These are phyloP conservation scores for Lachnellula willkommii DNA, from an alignment of 2,329 filamentous ascomycete genomes.

Conservation along the genomic window DNA sequence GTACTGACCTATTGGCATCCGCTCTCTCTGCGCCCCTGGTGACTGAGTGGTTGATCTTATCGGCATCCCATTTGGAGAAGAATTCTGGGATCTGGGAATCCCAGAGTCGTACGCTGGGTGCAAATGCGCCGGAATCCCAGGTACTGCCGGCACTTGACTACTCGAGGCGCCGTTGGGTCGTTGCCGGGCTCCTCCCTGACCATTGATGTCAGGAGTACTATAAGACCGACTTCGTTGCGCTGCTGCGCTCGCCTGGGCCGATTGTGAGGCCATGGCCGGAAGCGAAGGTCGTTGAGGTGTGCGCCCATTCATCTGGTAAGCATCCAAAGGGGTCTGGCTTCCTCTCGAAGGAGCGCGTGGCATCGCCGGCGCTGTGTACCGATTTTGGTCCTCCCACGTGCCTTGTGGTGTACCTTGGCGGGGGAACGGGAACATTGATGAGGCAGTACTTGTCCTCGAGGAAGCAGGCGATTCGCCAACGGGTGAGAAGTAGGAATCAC, in stretches of 20 bases:
- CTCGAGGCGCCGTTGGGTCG: conserved; percentile 46
- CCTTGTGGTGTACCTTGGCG: conserved; percentile 65
- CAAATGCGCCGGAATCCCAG: conserved; percentile 68
- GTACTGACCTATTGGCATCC: conserved; percentile 41
- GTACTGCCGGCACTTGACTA: conserved; percentile 59
- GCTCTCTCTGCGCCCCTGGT: conserved; percentile 60
- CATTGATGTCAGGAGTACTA: conserved; percentile 91
- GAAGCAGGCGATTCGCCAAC: conserved; percentile 72
- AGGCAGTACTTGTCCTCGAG: conserved; percentile 68
- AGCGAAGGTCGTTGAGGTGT: conserved; percentile 73
- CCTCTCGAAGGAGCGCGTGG: conserved; percentile 76
- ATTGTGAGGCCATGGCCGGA: conserved; percentile 59
- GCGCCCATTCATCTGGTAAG: conserved; percentile 58
- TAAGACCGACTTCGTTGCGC: conserved; percentile 81
- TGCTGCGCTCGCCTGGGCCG: conserved; percentile 41
- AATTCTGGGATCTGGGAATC: conserved; percentile 74
- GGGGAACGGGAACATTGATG: conserved; percentile 75
- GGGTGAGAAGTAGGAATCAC: conserved; percentile 90
- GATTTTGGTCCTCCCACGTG: conserved; percentile 66
- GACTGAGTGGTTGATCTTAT: conserved; percentile 66
- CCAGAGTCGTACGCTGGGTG: conserved; percentile 54
- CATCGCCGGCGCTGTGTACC: conserved; percentile 85
- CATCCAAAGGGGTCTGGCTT: conserved; percentile 57
- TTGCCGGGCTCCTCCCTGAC: conserved; percentile 54
- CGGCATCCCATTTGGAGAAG: conserved; percentile 67